Percentiles rank a stretch among this genome's conserved stretches.
Conservation (phyloP, 1,284 basidiomycete species). For the Fistulinella staudtii region DNA sequence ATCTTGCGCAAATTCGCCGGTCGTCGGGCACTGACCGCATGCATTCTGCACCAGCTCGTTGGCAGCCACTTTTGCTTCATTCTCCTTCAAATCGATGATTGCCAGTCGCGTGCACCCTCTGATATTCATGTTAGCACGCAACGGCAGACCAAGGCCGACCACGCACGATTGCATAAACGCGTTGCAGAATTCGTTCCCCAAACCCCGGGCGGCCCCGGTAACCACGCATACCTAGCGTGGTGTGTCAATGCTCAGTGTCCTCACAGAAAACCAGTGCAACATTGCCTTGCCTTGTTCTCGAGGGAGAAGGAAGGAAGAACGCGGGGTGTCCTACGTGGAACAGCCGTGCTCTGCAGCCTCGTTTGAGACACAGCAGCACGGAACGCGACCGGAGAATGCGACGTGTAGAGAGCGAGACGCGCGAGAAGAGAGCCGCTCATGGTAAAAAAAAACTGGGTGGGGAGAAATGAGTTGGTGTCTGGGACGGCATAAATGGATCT, state of each 20-base stretch:
- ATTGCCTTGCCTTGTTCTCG: constrained; percentile 53
- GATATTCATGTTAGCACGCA: constrained; percentile 4
- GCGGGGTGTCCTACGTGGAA: constrained; percentile 23
- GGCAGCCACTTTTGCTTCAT: constrained; percentile 70
- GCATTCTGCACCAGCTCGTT: constrained; percentile 63
- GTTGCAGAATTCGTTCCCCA: constrained; percentile 86
- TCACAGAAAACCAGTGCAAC: neutral
- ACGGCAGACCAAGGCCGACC: neutral
- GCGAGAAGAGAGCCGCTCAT: constrained; percentile 28
- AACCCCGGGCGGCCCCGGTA: constrained; percentile 90
- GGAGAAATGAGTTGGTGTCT: constrained; percentile 3
- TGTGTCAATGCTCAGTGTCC: neutral
- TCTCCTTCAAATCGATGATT: constrained; percentile 80
- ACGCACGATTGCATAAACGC: constrained; percentile 85
- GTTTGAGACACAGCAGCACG: constrained; percentile 11
- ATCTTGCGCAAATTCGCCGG: constrained; percentile 7
- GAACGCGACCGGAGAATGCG: constrained; percentile 14
- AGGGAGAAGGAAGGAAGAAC: constrained; percentile 64
- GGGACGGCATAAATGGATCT: constrained; percentile 12
- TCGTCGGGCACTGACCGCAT: constrained; percentile 40
- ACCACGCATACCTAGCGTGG: constrained; percentile 77
- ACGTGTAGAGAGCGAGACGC: constrained; percentile 20
- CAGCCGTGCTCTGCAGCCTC: constrained; percentile 27
- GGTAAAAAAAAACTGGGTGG: constrained; percentile 11
- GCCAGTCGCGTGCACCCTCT: constrained; percentile 82